Percentiles rank a stretch among this genome's conserved stretches.
phyloP scores from a whole-genome alignment of 176 grass and related monocot species.

The Pontederia crassipes region DNA sequence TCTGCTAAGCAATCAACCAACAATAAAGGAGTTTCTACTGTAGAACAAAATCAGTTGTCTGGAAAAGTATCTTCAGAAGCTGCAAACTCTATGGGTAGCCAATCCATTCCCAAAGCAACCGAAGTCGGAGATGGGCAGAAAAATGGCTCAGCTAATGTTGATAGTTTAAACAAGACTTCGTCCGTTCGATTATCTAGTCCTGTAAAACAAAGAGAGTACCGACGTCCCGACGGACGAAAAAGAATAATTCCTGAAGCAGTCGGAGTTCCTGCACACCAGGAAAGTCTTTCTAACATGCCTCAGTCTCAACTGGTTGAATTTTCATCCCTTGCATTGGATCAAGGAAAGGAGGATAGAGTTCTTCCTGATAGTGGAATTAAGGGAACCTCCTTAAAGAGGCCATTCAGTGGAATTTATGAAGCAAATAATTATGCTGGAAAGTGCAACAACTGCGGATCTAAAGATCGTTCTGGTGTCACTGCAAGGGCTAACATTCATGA shows the following conservation, averaged over 20 bases:
- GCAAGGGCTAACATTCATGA: constrained; percentile 76
- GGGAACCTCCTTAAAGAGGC: constrained; percentile 31
- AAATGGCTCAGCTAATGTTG: constrained; percentile 27
- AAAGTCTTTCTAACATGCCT: constrained; percentile 35
- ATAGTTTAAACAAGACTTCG: constrained; percentile 36
- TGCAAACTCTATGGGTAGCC: constrained; percentile 26
- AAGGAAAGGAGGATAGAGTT: constrained; percentile 29
- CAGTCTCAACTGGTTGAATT: constrained; percentile 52
- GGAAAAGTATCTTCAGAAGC: constrained; percentile 39
- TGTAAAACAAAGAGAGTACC: constrained; percentile 90
- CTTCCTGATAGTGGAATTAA: constrained; percentile 34
- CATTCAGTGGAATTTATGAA: constrained; percentile 15
- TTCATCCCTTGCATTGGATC: constrained; percentile 29
- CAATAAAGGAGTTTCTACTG: constrained; percentile 35
- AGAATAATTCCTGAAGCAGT: constrained; percentile 98
- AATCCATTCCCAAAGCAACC: constrained; percentile 42
- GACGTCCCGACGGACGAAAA: constrained; percentile 89
- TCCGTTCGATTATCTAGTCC: constrained; percentile 55
- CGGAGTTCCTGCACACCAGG: constrained; percentile 68
- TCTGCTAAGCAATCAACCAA: constrained; percentile 54
- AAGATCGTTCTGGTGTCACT: constrained; percentile 55
- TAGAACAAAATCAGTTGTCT: constrained; percentile 45
- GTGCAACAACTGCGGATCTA: constrained; percentile 51
- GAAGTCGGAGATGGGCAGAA: constrained; percentile 42
- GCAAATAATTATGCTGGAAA: constrained; percentile 25